Conservation (phyloP, 495 filamentous ascomycete species). For the Daldinia caldariorum region DNA sequence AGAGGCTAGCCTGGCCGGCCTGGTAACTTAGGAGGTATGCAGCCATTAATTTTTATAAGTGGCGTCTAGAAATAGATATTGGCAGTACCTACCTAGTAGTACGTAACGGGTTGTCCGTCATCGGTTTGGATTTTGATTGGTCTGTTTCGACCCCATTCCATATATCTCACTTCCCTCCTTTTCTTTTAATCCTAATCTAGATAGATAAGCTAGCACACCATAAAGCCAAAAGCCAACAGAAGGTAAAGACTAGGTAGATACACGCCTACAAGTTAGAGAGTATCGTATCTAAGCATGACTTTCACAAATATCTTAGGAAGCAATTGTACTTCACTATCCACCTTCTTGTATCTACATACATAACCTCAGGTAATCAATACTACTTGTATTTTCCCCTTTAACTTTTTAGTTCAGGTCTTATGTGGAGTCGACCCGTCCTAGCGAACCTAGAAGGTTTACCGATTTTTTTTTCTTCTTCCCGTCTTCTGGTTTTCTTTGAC, state of each 20-base stretch:
- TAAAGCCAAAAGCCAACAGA: conserved; percentile 3
- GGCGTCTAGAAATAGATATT: background rate
- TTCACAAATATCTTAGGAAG: background rate
- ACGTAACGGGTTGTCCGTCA: conserved; percentile 7
- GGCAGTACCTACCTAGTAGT: no score
- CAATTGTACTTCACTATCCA: background rate
- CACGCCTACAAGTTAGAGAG: background rate
- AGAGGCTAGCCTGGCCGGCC: no score
- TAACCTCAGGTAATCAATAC: conserved; percentile 16
- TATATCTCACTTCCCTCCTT: conserved; percentile 12
- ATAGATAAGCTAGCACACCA: conserved; percentile 7
- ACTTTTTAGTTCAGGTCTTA: conserved; percentile 21
- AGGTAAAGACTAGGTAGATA: background rate
- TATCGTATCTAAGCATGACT: background rate
- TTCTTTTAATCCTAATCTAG: background rate
- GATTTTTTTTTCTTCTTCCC: conserved; percentile 13
- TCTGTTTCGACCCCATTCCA: background rate
- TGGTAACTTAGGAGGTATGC: background rate
- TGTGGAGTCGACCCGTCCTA: conserved; percentile 36
- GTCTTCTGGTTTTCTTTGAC: conserved; percentile 31
- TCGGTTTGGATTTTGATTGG: conserved; percentile 1
- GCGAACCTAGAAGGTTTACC: conserved; percentile 15
- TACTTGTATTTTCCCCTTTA: conserved; percentile 13
- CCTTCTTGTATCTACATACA: background rate
- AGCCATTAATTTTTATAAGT: background rate